Conservation (phyloP, 2,329 filamentous ascomycete species). For the Exophiala calicioides region DNA sequence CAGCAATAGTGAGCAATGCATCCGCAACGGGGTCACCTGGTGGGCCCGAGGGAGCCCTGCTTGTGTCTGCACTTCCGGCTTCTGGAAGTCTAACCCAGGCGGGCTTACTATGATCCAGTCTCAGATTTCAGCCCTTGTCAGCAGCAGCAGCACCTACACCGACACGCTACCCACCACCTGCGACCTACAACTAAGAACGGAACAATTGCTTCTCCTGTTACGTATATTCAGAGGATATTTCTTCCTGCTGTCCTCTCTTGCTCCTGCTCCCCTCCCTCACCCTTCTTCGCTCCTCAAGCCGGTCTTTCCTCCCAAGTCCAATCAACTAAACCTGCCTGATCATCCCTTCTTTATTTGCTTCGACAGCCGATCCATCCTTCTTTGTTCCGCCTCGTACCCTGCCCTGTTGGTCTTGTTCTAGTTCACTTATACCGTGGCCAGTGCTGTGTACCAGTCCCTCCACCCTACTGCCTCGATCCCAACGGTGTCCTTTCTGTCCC, state of each 20-base stretch:
- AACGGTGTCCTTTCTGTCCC: neutral
- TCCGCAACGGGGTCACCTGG: neutral
- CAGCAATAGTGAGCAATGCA: slow-evolving; percentile 1
- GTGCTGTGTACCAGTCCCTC: slow-evolving; percentile 4
- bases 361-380: slow-evolving; percentile 6
- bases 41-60: too few relatives aligned
- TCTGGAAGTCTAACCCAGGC: too few relatives aligned
- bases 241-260: neutral
- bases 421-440: slow-evolving; percentile 1
- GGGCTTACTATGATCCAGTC: too few relatives aligned
- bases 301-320: neutral
- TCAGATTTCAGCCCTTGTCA: too few relatives aligned
- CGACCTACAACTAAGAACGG: too few relatives aligned
- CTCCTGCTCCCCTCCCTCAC: neutral
- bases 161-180: too few relatives aligned
- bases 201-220: too few relatives aligned
- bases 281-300: neutral
- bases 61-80: too few relatives aligned
- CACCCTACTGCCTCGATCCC: slow-evolving; percentile 1
- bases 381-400: slow-evolving; percentile 9
- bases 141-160: too few relatives aligned
- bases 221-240: neutral
- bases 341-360: slow-evolving; percentile 17
- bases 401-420: neutral
- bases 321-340: slow-evolving; percentile 1